Base-by-base conservation (phyloP, 495 filamentous ascomycete species). In the Patellaria atrata region DNA sequence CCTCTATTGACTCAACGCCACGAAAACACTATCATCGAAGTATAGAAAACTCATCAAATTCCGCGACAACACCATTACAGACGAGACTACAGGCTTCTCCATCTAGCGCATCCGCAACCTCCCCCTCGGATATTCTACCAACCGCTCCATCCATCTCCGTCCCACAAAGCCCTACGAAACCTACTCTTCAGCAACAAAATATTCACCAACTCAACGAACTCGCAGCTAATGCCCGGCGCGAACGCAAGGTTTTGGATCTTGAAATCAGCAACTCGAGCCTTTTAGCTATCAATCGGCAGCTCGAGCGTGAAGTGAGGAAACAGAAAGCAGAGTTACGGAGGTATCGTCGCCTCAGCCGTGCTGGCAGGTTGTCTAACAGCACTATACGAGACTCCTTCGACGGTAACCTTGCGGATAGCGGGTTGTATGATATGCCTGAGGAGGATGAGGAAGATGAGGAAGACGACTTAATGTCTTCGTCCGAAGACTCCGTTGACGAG, bases 241-340 rank as follows among this genome's bases (percentile, higher is more conserved):
- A 94, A 56, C 74, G 89, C 37, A 96, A 94, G 56, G 86, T 99
- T 19, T 63, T 96, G 44, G 89, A 99, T 53, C 63, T 99, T n/a
- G 82, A 99, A 50, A 99, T 99, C 40, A 92, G 81, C 41, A 99
- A 99, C 45, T 87, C 83, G 2, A 93, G 84, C 15, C 70, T 99
- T 5, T 68, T 93, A 19, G 91, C 91, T n/a, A 94, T 99, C 57
- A 99, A 99, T 48, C 71, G 84, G 30, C 84, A 82, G 0, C 61
- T 99, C 1, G 89, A 99, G 55, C 69, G 81, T 7, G 82, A 94
- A 47, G 71, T 99, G 56, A 71, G 83, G 4, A 89, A 89, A 47
- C 89, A 96, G 50, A 82, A 80, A 14, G 70, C 81, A 5, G 87
- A 99, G 54, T 54, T 99, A 23, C 74, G 87, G 18, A 67, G 83